Conservation (phyloP, 1,284 basidiomycete genomes). For the Rhizoctonia solani region DNA sequence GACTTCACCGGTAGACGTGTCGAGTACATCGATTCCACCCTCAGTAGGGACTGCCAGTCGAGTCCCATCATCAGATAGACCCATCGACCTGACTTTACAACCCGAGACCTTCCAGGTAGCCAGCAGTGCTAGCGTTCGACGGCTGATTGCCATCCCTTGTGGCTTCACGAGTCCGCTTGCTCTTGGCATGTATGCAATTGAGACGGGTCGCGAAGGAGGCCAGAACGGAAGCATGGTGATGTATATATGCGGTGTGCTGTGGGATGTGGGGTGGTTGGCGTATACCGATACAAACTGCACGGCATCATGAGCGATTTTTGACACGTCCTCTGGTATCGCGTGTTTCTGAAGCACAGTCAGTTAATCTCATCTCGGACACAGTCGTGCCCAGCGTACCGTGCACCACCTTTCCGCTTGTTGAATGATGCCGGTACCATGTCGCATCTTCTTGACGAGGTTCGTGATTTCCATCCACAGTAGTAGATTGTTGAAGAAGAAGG, state of each 20-base stretch:
- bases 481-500: not conserved
- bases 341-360: no score
- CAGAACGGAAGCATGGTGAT: slow-evolving; percentile 1
- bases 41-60: no score
- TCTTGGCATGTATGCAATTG: not conserved
- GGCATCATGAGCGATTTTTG: not conserved
- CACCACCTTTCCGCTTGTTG: not conserved
- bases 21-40: no score
- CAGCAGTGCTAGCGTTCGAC: no score
- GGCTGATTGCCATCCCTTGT: no score
- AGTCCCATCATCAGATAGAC: no score
- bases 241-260: slow-evolving; percentile 11
- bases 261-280: not conserved
- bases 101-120: no score
- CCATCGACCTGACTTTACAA: no score
- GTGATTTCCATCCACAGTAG: slow-evolving; percentile 22
- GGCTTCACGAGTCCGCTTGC: not conserved
- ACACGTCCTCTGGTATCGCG: no score
- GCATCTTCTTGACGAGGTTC: not conserved
- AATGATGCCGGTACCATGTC: not conserved
- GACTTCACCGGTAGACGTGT: no score
- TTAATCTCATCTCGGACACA: not conserved
- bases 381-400: not conserved
- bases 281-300: not conserved
- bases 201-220: not conserved